phyloP scores from a whole-genome alignment of 2,329 filamentous ascomycete species.

The Xylariomycetidae sp. region DNA sequence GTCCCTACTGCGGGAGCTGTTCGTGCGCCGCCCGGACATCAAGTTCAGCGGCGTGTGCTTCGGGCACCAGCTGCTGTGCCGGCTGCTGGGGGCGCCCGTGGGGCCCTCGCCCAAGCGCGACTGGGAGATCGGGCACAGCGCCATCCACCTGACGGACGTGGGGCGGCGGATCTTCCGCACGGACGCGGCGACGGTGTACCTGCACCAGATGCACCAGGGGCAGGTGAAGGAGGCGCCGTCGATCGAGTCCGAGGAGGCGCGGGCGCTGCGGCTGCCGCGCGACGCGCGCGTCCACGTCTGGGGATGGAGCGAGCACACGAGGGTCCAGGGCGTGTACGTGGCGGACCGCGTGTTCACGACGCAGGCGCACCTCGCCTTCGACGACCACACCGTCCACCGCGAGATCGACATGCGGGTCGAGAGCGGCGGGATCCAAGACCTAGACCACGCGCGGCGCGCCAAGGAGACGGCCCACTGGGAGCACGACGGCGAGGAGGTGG shows the following conservation, averaged over 20 bases:
- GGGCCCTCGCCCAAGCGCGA: slow-evolving; percentile 56
- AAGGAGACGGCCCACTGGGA: slow-evolving; percentile 55
- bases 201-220: slow-evolving; percentile 81
- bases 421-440: slow-evolving; percentile 56
- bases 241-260: slow-evolving; percentile 37
- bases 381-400: slow-evolving; percentile 60
- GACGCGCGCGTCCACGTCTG: slow-evolving; percentile 48
- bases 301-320: slow-evolving; percentile 60
- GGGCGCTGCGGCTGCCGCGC: slow-evolving; percentile 26
- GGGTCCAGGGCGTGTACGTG: slow-evolving; percentile 70
- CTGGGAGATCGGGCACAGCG: slow-evolving; percentile 70
- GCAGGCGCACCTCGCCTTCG: slow-evolving; percentile 78
- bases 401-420: slow-evolving; percentile 58
- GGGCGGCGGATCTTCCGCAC: slow-evolving; percentile 67
- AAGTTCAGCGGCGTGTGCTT: slow-evolving; percentile 73
- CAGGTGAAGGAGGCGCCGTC: slow-evolving; percentile 59
- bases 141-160: slow-evolving; percentile 57
- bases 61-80: slow-evolving; percentile 73
- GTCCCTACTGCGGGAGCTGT: slow-evolving; percentile 48
- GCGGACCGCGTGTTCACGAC: slow-evolving; percentile 62
- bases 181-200: slow-evolving; percentile 41
- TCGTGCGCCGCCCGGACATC: slow-evolving; percentile 45
- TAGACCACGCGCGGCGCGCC: slow-evolving; percentile 57
- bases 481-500: slow-evolving; percentile 68
- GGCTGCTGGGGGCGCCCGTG: slow-evolving; percentile 66